Conservation (phyloP, 1,284 basidiomycete species). For the Pyrrhoderma noxium region DNA sequence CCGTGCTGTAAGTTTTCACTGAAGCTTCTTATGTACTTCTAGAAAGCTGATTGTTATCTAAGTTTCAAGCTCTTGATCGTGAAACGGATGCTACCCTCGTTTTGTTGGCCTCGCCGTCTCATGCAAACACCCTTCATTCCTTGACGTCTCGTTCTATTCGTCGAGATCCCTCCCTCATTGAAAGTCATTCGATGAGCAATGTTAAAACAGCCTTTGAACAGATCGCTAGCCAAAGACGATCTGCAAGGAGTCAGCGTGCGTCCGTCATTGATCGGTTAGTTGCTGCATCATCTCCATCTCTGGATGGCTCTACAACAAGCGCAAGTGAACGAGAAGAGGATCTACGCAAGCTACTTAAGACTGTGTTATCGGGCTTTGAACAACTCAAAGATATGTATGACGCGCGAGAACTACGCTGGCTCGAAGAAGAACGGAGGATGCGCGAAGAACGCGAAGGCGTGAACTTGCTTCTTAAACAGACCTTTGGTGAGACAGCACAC, state of each 20-base stretch:
- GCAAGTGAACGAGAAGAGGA: slow-evolving; percentile 52
- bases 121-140: slow-evolving; percentile 54
- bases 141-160: slow-evolving; percentile 62
- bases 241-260: slow-evolving; percentile 31
- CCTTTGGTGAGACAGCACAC: slow-evolving; percentile 36
- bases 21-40: slow-evolving; percentile 20
- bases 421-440: slow-evolving; percentile 59
- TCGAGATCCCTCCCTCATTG: slow-evolving; percentile 39
- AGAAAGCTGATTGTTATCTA: slow-evolving; percentile 14
- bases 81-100: slow-evolving; percentile 73
- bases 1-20: slow-evolving; percentile 47
- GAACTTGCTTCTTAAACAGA: slow-evolving; percentile 54
- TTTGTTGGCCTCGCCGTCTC: slow-evolving; percentile 64
- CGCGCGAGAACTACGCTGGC: slow-evolving; percentile 57
- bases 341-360: slow-evolving; percentile 53
- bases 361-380: slow-evolving; percentile 56
- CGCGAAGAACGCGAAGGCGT: slow-evolving; percentile 60
- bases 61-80: slow-evolving; percentile 72
- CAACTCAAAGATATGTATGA: slow-evolving; percentile 57
- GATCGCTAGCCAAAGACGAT: slow-evolving; percentile 49
- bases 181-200: slow-evolving; percentile 41
- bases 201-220: slow-evolving; percentile 51
- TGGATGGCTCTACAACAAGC: slow-evolving; percentile 38
- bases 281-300: slow-evolving; percentile 34
- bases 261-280: slow-evolving; percentile 53